Evolutionary conservation across 192 early-diverging fungal genomes (phyloP).

Genomic region (Spizellomyces punctatus): DNA sequence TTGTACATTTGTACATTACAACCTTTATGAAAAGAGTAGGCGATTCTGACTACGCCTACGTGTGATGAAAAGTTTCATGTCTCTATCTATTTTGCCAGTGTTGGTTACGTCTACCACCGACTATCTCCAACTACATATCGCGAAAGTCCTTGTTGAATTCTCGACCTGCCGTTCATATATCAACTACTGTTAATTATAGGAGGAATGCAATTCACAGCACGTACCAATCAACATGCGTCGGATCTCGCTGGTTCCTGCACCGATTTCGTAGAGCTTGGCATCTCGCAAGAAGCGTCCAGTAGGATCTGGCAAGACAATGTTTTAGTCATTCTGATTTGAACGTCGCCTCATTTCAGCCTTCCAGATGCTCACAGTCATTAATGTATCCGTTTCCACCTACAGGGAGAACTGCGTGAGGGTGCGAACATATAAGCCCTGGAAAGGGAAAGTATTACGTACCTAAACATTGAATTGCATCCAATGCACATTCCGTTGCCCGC

Average conservation of each 20-base stretch:
- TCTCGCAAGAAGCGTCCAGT: conserved; percentile 88
- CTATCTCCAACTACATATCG: neutral
- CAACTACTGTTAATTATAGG: neutral
- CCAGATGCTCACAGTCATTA: conserved; percentile 67
- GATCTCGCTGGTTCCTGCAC: conserved; percentile 94
- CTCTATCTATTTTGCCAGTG: no score
- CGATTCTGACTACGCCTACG: no score
- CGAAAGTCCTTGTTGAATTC: conserved; percentile 61
- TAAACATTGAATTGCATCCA: conserved; percentile 92
- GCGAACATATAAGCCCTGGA: neutral
- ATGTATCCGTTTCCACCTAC: conserved; percentile 90
- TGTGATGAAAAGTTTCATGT: no score
- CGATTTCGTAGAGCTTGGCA: conserved; percentile 96
- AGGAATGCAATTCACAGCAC: neutral
- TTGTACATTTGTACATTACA: no score
- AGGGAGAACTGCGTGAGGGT: neutral
- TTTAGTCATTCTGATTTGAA: neutral
- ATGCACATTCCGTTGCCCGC: conserved; percentile 87
- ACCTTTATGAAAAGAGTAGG: no score
- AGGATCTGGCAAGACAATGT: conserved; percentile 25
- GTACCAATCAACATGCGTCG: conserved; percentile 87
- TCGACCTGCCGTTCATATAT: conserved; percentile 25
- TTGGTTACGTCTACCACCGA: no score
- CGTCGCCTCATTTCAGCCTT: neutral
- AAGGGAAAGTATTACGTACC: conserved; percentile 31